phyloP scores from a whole-genome alignment of 169 alveolate genomes.

The Amoebophrya sp. region DNA sequence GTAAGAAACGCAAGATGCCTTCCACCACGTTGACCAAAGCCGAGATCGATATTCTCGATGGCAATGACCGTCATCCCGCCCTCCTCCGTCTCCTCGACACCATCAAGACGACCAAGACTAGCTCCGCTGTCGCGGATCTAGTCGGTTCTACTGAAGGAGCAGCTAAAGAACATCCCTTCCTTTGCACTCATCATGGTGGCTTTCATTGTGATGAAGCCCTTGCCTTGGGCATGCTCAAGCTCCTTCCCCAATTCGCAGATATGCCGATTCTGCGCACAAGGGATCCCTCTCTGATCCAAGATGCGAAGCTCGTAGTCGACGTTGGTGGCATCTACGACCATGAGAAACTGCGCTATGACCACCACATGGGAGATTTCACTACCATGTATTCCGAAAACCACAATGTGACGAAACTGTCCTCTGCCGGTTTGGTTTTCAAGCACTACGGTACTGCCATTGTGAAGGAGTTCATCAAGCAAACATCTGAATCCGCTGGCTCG shows the following conservation, averaged over 20 bases:
- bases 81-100: not conserved
- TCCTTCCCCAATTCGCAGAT: not conserved
- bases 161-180: not conserved
- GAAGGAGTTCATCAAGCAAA: not conserved
- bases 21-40: not conserved
- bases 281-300: not conserved
- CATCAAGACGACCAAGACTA: not conserved
- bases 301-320: not conserved
- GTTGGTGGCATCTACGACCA: not conserved
- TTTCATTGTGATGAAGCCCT: constrained; percentile 2
- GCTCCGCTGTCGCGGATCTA: not conserved
- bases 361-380: not conserved
- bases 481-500: no score
- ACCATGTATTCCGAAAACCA: not conserved
- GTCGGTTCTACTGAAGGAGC: not conserved
- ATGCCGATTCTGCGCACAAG: not conserved
- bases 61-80: not conserved
- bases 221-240: not conserved
- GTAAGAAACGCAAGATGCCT: no score
- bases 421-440: constrained; percentile 3
- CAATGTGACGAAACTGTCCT: not conserved
- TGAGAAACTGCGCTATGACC: not conserved
- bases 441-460: not conserved
- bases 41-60: not conserved
- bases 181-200: not conserved